Evolutionary conservation across 176 grass and related monocot genomes (phyloP).

Genomic region (Triticum urartu): DNA sequence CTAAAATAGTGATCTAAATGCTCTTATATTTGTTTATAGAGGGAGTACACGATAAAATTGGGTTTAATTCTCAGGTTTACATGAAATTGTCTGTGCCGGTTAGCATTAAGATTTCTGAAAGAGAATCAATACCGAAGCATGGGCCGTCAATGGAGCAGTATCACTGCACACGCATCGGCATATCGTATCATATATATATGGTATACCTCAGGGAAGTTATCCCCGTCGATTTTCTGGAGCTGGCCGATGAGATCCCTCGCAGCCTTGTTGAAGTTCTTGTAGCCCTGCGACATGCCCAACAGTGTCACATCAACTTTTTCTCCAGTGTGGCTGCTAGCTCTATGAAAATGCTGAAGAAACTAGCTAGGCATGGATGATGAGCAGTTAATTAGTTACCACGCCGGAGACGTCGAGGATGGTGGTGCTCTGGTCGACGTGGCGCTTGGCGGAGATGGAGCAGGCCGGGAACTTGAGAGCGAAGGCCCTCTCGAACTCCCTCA

Average conservation of each 20-base stretch:
- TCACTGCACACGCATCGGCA: not conserved
- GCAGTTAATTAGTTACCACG: conserved; percentile 51
- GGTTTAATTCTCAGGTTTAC: not conserved
- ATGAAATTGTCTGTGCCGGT: not conserved
- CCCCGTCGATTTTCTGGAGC: conserved; percentile 86
- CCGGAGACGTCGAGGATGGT: conserved; percentile 97
- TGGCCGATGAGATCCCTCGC: conserved; percentile 83
- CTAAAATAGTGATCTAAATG: too few species aligned
- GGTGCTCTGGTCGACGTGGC: conserved; percentile 93
- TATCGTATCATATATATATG: not conserved
- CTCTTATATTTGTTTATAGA: too few species aligned
- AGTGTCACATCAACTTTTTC: not conserved
- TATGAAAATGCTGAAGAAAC: not conserved
- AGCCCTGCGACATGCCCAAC: conserved; percentile 43
- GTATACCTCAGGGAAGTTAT: conserved; percentile 94
- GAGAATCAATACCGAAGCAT: not conserved
- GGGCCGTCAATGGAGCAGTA: not conserved
- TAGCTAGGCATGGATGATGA: not conserved
- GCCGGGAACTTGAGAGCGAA: conserved; percentile 94
- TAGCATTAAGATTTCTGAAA: not conserved
- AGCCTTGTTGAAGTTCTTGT: conserved; percentile 93
- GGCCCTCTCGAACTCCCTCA: conserved; percentile 92
- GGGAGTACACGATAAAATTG: not conserved
- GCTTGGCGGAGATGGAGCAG: conserved; percentile 78
- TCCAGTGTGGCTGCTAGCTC: too few species aligned